Evolutionary conservation across 1,284 basidiomycete species (phyloP).

Genomic region (Puccinia triticina): DNA sequence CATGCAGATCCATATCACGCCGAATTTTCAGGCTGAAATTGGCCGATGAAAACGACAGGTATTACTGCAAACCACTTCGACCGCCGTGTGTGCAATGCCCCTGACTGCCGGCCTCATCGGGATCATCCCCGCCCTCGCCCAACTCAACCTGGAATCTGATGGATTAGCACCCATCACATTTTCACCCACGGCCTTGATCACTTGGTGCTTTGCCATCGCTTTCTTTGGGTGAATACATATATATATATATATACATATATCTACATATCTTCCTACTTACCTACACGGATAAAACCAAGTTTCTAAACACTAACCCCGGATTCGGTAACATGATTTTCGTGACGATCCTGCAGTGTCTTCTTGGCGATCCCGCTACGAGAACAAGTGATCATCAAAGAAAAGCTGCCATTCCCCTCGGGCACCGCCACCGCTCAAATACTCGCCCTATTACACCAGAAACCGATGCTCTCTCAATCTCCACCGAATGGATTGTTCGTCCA

Average conservation of each 20-base stretch:
- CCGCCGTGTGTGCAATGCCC: constrained; percentile 80
- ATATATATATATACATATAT: neutral
- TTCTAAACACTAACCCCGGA: neutral
- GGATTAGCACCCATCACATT: constrained; percentile 75
- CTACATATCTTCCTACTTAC: neutral
- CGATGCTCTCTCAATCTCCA: constrained; percentile 56
- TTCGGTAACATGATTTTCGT: constrained; percentile 53
- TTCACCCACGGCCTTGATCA: constrained; percentile 71
- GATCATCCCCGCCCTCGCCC: constrained; percentile 83
- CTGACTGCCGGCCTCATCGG: constrained; percentile 92
- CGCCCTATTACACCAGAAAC: constrained; percentile 79
- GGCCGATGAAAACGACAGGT: constrained; percentile 63
- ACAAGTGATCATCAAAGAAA: constrained; percentile 93
- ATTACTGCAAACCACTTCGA: constrained; percentile 90
- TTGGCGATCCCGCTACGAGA: constrained; percentile 88
- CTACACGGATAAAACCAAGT: neutral
- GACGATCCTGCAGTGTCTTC: constrained; percentile 70
- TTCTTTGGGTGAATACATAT: constrained; percentile 82
- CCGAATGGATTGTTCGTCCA: neutral
- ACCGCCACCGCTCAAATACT: constrained; percentile 94
- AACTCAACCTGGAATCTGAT: constrained; percentile 75
- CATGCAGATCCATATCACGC: constrained; percentile 35
- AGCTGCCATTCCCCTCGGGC: constrained; percentile 88
- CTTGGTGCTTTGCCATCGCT: constrained; percentile 83
- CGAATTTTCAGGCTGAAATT: constrained; percentile 51